phyloP scores from a whole-genome alignment of 768 basidiomycete species.

The Paxillus involutus region DNA sequence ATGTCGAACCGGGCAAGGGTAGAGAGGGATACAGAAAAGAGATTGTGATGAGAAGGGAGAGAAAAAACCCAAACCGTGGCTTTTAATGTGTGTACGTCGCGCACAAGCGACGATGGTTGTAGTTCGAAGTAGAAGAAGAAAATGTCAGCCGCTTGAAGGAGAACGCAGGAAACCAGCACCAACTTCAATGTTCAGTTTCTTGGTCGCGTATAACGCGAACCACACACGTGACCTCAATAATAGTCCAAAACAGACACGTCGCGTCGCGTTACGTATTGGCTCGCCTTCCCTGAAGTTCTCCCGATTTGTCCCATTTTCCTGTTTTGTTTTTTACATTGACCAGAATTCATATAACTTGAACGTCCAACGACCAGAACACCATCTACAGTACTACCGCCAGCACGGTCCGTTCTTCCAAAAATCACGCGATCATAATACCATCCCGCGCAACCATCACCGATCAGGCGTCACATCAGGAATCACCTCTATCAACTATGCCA shows the following conservation, averaged over 20 bases:
- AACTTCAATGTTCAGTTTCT: slow-evolving; percentile 22
- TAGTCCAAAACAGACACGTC: slow-evolving; percentile 36
- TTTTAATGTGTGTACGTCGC: slow-evolving; percentile 25
- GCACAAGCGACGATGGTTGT: slow-evolving; percentile 19
- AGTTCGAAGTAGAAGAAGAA: slow-evolving; percentile 19
- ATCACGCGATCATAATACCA: background rate
- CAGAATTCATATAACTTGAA: too few species aligned
- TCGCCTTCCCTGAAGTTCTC: background rate
- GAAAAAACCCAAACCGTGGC: slow-evolving; percentile 25
- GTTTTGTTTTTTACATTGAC: too few species aligned
- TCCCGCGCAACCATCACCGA: background rate
- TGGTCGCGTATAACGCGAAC: slow-evolving; percentile 38
- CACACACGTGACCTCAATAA: slow-evolving; percentile 39
- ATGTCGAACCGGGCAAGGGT: slow-evolving; percentile 9
- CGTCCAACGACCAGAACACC: too few species aligned
- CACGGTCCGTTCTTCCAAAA: background rate
- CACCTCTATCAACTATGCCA: background rate
- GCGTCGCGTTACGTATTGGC: slow-evolving; percentile 17
- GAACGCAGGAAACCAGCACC: slow-evolving; percentile 20
- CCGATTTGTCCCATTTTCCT: background rate
- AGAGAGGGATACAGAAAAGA: slow-evolving; percentile 21
- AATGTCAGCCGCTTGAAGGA: slow-evolving; percentile 37
- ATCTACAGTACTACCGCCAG: too few species aligned
- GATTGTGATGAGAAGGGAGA: slow-evolving; percentile 34
- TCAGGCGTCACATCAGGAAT: background rate